These are phyloP conservation scores for Colletotrichum ledebouriae DNA, from an alignment of 2,329 filamentous ascomycete genomes.

Conservation along the genomic window DNA sequence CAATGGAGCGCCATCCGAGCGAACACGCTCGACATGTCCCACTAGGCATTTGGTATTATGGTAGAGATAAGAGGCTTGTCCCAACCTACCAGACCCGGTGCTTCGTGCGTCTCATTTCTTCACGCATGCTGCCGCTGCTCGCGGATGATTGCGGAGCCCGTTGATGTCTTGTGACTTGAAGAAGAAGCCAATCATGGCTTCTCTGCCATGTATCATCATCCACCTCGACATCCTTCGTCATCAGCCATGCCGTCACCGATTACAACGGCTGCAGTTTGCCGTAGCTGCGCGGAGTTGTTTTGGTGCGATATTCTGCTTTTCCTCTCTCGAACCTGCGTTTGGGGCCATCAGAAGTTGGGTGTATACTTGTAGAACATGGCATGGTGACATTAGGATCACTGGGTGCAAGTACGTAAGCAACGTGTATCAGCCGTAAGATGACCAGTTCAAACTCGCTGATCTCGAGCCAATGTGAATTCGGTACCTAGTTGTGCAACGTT, in stretches of 20 bases:
- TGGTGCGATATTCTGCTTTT: too few species aligned
- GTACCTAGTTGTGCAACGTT: not conserved
- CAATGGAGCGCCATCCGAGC: constrained; percentile 15
- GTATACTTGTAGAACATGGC: too few species aligned
- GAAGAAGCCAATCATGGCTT: constrained; percentile 29
- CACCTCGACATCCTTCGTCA: constrained; percentile 20
- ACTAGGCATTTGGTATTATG: not conserved
- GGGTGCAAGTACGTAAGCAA: too few species aligned
- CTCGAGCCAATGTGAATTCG: not conserved
- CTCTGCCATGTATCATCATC: constrained; percentile 11
- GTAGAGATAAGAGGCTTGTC: constrained; percentile 8
- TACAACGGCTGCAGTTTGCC: not conserved
- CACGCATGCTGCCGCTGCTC: constrained; percentile 19
- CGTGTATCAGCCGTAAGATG: too few species aligned
- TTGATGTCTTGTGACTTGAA: constrained; percentile 34
- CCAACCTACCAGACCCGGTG: constrained; percentile 2
- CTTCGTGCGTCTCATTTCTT: constrained; percentile 30
- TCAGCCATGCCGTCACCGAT: constrained; percentile 33
- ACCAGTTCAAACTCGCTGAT: too few species aligned
- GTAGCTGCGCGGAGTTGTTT: not conserved
- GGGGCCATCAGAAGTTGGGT: too few species aligned
- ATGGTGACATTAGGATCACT: too few species aligned
- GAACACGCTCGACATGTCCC: not conserved
- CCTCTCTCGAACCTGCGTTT: too few species aligned
- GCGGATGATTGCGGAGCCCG: constrained; percentile 29